A percentile compares a stretch with the other conserved stretches of the same genome.
phyloP scores from a whole-genome alignment of 192 early-diverging fungal genomes.

The Linnemannia elongata region DNA sequence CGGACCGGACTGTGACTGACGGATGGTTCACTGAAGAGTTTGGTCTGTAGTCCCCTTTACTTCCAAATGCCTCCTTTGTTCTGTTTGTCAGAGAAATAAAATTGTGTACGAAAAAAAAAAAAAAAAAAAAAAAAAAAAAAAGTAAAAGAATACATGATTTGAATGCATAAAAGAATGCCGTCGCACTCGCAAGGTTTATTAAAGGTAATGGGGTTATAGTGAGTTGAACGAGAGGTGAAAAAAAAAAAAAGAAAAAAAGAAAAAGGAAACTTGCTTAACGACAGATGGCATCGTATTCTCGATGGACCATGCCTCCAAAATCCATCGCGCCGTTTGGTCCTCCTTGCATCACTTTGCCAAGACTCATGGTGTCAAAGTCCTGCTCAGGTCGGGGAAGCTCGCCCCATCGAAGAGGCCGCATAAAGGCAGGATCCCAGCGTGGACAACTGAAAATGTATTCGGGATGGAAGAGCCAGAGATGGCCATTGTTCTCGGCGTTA shows the following conservation, averaged over 20 bases:
- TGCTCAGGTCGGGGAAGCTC: constrained; percentile 41
- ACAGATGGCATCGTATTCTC: constrained; percentile 44
- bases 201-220: background rate
- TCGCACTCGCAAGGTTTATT: background rate
- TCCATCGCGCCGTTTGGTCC: constrained; percentile 3
- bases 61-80: no score
- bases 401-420: constrained; percentile 28
- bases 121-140: background rate
- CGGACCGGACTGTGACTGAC: no score
- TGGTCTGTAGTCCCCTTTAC: no score
- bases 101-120: no score
- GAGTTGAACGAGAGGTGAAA: background rate
- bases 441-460: constrained; percentile 67
- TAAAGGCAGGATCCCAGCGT: constrained; percentile 7
- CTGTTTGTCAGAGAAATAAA: no score
- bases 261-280: background rate
- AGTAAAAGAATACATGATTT: no score
- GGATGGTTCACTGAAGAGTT: no score
- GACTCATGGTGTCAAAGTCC: constrained; percentile 38
- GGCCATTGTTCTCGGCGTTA: constrained; percentile 92
- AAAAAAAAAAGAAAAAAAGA: background rate
- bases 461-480: constrained; percentile 93
- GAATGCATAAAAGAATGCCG: no score
- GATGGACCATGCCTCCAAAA: constrained; percentile 46
- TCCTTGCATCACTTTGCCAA: constrained; percentile 22